Base-by-base conservation (phyloP, 495 filamentous ascomycete genomes). In the Aspergillus panamensis region DNA sequence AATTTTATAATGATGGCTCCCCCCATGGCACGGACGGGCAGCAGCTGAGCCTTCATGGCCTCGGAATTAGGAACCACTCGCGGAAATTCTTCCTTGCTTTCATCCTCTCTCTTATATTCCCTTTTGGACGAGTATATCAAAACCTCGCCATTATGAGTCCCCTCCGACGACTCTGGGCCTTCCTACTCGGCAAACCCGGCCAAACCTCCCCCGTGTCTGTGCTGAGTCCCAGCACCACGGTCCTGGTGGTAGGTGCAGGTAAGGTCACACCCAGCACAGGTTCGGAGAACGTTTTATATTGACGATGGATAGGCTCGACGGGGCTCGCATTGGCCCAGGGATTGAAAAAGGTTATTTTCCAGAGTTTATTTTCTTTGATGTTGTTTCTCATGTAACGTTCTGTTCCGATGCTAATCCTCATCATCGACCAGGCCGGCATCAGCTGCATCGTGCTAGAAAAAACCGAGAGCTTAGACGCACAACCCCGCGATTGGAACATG, bases 401-500 rank as follows among this genome's bases (percentile, higher is more conserved):
- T 16, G 30, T 16, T 43, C 53, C 40, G 16, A 43, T 35, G 33
- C 55, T 31, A 20, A 35, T 17, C 7, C 31, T 19, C 17, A 43
- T 53, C 42, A 60, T 47, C 54, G 49, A 65, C 51, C 57, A 84
- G 79, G 71, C 77, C 47, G 75, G 76, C 16, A 77, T 85, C 31
- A 62, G 73, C 17, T 78, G 73, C 53, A 73, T 66, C 10, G 59
- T 85, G 30, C 80, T 77, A 60, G 82, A 85, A 61, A 71, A 73
- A 39, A 69, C 80, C 45, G 20, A 55, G 3, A 64, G 52, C 31
- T 53, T 80, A 51, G 66, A 73, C 10, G 58, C 62, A 7, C 75
- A 75, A n/a, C 60, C 66, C 8, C 72, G 82, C 4, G 81, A 85
- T 64, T 85, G 82, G 83, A 80, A 77, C 31, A 80, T 84, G 57